Base-by-base conservation (phyloP, 2,329 filamentous ascomycete species). In the Leptographium galeiforme region DNA sequence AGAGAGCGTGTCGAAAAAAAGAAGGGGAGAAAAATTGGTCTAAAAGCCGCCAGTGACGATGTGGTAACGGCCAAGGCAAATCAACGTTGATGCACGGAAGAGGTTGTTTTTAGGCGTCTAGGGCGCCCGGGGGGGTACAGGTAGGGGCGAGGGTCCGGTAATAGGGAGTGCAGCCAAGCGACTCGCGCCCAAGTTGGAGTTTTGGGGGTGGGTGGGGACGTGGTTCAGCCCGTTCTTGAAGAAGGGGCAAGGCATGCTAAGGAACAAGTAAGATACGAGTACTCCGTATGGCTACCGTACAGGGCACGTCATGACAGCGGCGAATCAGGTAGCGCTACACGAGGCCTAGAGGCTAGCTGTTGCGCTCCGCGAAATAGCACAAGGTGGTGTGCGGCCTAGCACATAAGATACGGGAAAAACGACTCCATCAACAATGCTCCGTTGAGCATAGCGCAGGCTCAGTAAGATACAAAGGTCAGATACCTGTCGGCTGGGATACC, bases 21-120 rank as follows among this genome's bases (percentile, higher is more conserved):
- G 38, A 49, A 53, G 39, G 49, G 49, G 49, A 50, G 49, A 51
- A 51, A 51, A 51, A 51, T 38, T 51, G 41, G 49, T 44, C 39
- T 51, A 40, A 40, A 44, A 44, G 40, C 32, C 30, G 40, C 49
- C 49, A 44, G 49, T 51, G 39, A 51, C 49, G 49, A 51, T 51
- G 48, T 51, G 40, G 40, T 50, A 39, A 38, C 49, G 49, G 50
- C 43, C 40, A 30, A 19, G 19, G 51, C 36, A 52, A 52, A 36
- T 25, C 43, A 47, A 52, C 49, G 49, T 51, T 44, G 49, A 51
- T 51, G 49, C 49, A 50, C 39, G 13, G 32, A 40, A 51, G 49
- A 51, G 39, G 39, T 51, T 50, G 48, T 50, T 50, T 50, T 50
- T 50, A 50, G 48, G 49, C 38, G 49, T 51, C 45, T 13, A 33